Evolutionary conservation across 2,329 filamentous ascomycete genomes (phyloP).

Genomic region (Microthyrium microscopicum): DNA sequence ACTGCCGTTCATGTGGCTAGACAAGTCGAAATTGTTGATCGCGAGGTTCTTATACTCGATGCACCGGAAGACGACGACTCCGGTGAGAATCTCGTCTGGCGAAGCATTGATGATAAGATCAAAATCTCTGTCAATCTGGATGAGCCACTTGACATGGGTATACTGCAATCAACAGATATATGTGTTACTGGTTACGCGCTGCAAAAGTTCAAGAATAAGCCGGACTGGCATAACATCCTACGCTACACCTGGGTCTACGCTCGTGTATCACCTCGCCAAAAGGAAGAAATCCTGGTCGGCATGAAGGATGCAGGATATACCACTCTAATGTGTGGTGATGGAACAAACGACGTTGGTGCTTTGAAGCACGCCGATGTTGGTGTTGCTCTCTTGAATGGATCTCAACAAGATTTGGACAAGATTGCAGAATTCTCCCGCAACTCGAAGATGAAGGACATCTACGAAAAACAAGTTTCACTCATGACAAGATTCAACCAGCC

Average conservation of each 20-base stretch:
- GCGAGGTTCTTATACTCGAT: slow-evolving; percentile 86
- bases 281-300: slow-evolving; percentile 94
- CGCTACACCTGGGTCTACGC: slow-evolving; percentile 95
- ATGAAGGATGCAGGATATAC: slow-evolving; percentile 95
- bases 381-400: slow-evolving; percentile 89
- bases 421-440: slow-evolving; percentile 89
- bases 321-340: slow-evolving; percentile 95
- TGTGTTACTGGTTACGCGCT: slow-evolving; percentile 93
- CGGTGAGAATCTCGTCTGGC: slow-evolving; percentile 76
- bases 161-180: slow-evolving; percentile 73
- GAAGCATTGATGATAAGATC: slow-evolving; percentile 79
- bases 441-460: slow-evolving; percentile 96
- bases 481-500: slow-evolving; percentile 96
- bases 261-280: slow-evolving; percentile 94
- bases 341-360: slow-evolving; percentile 94
- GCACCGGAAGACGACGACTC: slow-evolving; percentile 78
- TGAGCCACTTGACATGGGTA: slow-evolving; percentile 62
- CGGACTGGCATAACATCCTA: slow-evolving; percentile 59
- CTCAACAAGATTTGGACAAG: slow-evolving; percentile 72
- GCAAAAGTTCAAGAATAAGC: slow-evolving; percentile 69
- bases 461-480: slow-evolving; percentile 83
- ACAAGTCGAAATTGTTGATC: slow-evolving; percentile 93
- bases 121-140: slow-evolving; percentile 74
- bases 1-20: slow-evolving; percentile 91
- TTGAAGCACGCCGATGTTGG: slow-evolving; percentile 97